Base-by-base conservation (phyloP, 768 basidiomycete species). In the Leccinum boreale region DNA sequence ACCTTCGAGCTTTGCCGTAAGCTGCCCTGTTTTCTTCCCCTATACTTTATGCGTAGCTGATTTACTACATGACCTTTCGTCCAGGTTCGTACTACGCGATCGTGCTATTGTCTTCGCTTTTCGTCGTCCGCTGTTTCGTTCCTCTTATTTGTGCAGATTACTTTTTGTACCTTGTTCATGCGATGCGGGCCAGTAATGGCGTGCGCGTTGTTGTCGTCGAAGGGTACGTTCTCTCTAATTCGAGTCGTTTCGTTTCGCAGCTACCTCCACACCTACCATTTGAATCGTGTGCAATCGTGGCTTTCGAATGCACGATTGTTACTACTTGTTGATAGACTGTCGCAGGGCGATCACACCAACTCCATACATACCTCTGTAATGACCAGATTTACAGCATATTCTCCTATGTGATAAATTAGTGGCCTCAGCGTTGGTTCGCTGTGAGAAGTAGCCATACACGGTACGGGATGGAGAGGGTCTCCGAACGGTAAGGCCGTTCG, bases 11-110 rank as follows among this genome's bases (percentile, higher is more conserved):
- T 45, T 50, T 28, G 39, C 46, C 31, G 17, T 50, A 23, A 23
- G 54, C 36, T 44, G 39, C 23, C 55, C 33, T 29, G n/a, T 35
- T 23, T 46, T 15, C 56, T 44, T 44, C 5, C 19, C 42, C 42
- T 6, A 7, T 67, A 67, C 58, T 47, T 62, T 64, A 67, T 69
- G 67, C 67, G 33, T 68, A 65, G 39, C 58, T 54, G 48, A 57
- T 53, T 11, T 35, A 50, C 55, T 67, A 58, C 53, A 55, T 53
- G 53, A 10, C 39, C 9, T 53, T 29, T 62, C 46, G 39, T 52
- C 45, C 31, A 3, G 39, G 48, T 48, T 56, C 53, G 9, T 47
- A 23, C 24, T 53, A 48, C 62, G 56, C 52, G 50, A 48, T 56
- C 58, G 48, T 58, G 47, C 59, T 33, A 10, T 55, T 39, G 49